A percentile compares a stretch with the other conserved stretches of the same genome.
These are phyloP conservation scores for Elsinoe ampelina DNA, from an alignment of 2,329 filamentous ascomycete species.

Conservation along the genomic window DNA sequence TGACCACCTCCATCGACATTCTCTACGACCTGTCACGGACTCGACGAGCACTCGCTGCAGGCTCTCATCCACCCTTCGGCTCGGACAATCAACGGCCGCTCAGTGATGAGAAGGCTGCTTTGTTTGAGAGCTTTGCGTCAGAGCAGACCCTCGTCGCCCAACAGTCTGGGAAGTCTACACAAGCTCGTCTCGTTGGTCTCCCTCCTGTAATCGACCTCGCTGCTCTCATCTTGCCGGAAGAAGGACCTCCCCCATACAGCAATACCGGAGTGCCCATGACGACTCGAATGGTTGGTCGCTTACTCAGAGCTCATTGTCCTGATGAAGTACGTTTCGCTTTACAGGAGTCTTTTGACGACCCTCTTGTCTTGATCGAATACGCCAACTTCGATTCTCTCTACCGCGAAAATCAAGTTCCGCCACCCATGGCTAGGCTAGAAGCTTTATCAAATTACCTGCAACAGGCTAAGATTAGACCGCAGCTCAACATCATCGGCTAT, in stretches of 20 bases:
- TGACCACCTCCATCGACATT: constrained; percentile 70
- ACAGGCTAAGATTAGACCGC: constrained; percentile 24
- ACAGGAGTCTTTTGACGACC: constrained; percentile 21
- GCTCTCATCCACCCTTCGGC: constrained; percentile 27
- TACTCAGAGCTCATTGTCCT: constrained; percentile 24
- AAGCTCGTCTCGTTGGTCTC: constrained; percentile 28
- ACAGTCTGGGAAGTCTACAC: constrained; percentile 30
- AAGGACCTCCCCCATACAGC: constrained; percentile 42
- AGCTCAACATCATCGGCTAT: constrained; percentile 55
- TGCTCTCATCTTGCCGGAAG: constrained; percentile 36
- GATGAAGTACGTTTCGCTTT: constrained; percentile 28
- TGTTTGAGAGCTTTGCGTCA: constrained; percentile 15
- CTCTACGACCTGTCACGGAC: constrained; percentile 67
- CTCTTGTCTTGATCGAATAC: constrained; percentile 57
- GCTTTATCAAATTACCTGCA: constrained; percentile 24
- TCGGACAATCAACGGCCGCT: constrained; percentile 10
- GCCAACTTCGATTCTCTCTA: constrained; percentile 43
- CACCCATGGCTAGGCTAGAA: constrained; percentile 38
- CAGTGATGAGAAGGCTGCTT: constrained; percentile 10
- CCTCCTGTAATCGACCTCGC: constrained; percentile 36
- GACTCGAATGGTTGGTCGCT: constrained; percentile 37
- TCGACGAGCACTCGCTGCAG: constrained; percentile 38
- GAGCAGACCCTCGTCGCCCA: constrained; percentile 17
- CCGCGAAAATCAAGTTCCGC: constrained; percentile 37
- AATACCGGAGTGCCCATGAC: constrained; percentile 36